These are phyloP conservation scores for Arabidopsis suecica DNA, from an alignment of 345 rosid species.

Conservation along the genomic window DNA sequence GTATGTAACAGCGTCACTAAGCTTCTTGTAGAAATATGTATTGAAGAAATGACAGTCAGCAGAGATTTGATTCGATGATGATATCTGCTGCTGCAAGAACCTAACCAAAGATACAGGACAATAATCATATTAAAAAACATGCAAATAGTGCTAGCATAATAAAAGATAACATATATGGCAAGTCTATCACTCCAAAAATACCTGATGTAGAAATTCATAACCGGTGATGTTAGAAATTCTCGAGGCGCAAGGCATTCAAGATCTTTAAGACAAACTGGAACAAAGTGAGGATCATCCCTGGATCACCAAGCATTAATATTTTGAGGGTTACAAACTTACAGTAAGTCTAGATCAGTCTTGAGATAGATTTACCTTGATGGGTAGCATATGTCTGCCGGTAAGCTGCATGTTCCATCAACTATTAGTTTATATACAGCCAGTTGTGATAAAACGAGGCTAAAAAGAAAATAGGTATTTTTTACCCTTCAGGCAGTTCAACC, in stretches of 20 bases:
- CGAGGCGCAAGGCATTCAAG: constrained; percentile 68
- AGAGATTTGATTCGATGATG: constrained; percentile 53
- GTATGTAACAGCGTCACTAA: constrained; percentile 67
- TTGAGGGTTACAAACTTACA: constrained; percentile 4
- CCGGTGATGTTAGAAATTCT: constrained; percentile 69
- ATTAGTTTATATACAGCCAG: constrained; percentile 32
- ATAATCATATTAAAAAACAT: background rate
- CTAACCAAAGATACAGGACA: constrained; percentile 47
- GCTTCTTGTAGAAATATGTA: constrained; percentile 89
- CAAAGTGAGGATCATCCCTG: constrained; percentile 77
- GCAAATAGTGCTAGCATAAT: constrained; percentile 11
- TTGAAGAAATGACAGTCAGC: constrained; percentile 74
- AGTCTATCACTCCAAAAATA: constrained; percentile 37
- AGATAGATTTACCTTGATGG: constrained; percentile 68
- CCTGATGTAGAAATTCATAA: constrained; percentile 90
- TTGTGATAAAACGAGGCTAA: background rate
- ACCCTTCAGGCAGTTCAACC: constrained; percentile 60
- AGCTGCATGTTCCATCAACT: constrained; percentile 52
- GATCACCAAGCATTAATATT: constrained; percentile 2
- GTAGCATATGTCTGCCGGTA: constrained; percentile 62
- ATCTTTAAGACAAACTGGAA: constrained; percentile 68
- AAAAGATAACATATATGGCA: constrained; percentile 2
- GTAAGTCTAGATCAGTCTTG: constrained; percentile 21
- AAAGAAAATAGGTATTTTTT: constrained; percentile 26
- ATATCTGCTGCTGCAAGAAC: constrained; percentile 66